phyloP scores from a whole-genome alignment of 2,329 filamentous ascomycete species.

The Peltaster fructicola region DNA sequence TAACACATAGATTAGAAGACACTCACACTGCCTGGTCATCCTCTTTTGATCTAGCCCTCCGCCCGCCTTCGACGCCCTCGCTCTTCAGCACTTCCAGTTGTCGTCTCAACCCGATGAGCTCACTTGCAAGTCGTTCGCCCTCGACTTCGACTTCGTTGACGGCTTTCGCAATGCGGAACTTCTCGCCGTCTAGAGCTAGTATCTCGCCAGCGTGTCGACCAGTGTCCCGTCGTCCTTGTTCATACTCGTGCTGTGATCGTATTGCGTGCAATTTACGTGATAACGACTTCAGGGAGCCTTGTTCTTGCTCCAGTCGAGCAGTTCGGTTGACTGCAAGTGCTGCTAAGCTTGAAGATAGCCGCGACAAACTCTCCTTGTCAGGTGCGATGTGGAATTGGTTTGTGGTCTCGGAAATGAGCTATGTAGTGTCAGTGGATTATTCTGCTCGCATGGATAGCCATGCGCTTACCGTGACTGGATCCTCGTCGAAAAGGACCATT shows the following conservation, averaged over 20 bases:
- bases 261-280: constrained; percentile 60
- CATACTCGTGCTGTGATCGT: constrained; percentile 58
- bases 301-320: constrained; percentile 39
- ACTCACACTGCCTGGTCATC: constrained; percentile 33
- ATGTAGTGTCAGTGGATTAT: constrained; percentile 5
- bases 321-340: constrained; percentile 73
- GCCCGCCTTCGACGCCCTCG: constrained; percentile 65
- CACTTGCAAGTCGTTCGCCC: constrained; percentile 71
- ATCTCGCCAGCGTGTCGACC: constrained; percentile 70
- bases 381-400: constrained; percentile 88
- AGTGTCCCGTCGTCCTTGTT: constrained; percentile 56
- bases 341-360: constrained; percentile 67
- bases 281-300: constrained; percentile 34
- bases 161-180: constrained; percentile 87
- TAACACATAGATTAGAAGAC: background rate
- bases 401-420: constrained; percentile 74
- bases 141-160: constrained; percentile 83
- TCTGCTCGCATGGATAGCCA: background rate
- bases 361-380: constrained; percentile 50
- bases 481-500: constrained; percentile 86
- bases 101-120: constrained; percentile 56
- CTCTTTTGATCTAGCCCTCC: constrained; percentile 23
- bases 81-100: constrained; percentile 67
- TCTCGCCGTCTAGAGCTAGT: constrained; percentile 72
- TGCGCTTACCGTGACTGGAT: constrained; percentile 58